Evolutionary conservation across 202 grass and related monocot genomes (phyloP), one percentile per base, ranked within the genome.

Genomic region (Elaeis oleifera): DNA sequence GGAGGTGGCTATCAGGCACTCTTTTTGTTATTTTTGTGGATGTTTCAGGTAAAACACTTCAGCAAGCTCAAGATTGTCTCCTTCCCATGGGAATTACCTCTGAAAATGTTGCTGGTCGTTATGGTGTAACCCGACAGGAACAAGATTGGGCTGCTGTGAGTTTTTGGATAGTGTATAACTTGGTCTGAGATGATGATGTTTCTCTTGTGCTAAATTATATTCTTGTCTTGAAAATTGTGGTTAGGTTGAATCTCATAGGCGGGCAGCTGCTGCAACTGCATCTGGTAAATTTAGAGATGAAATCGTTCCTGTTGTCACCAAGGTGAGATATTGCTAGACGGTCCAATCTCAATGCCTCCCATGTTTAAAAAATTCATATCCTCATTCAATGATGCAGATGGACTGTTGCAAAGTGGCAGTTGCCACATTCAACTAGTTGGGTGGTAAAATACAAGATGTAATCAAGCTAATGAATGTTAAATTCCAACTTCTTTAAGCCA

Each of bases 1-100:
- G 8, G 36, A 44, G 36, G 36, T 22, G 28, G 19, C 18, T 6
- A 39, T 39, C 4, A 28, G 4, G 9, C 9, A 18, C 54, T 18
- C n/a, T 44, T 16, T 28, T 15, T 54, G 5, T 16, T 63, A 13
- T 31, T 17, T 39, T 39, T 18, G 22, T 56, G 27, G 4, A 22
- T 55, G 25, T 56, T 78, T 36, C 70, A 90, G 87, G 53, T 92
- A 20, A 97, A 74, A 74, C 66, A 36, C 57, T 85, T 39, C 79
- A 97, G 61, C 88, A 92, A 73, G 88, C 94, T 65, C 94, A 97
- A 51, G 82, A 92, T 73, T 92, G 94, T 68, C 88, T 97, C 65
- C 75, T 97, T 71, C 88, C 94, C 17, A 97, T 97, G 94, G 94
- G 85, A 84, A 80, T 92, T 66, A 92, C 94, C 16, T 97, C 94